Base-by-base conservation (phyloP, 805 yeast genomes). In the Candida maltosa region DNA sequence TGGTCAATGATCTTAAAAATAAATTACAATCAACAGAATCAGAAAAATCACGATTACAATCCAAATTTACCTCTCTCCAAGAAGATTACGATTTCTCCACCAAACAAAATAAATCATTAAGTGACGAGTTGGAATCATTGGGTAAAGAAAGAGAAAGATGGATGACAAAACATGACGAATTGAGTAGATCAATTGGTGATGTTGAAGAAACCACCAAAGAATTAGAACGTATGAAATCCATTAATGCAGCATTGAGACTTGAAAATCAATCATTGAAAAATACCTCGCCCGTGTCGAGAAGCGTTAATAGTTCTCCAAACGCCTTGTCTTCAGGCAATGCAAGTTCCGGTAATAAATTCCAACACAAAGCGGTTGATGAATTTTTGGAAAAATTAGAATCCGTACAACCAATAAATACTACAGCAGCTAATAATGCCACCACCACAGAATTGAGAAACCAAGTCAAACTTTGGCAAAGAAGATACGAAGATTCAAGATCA, bases 401-500 rank as follows among this genome's bases (percentile, higher is more conserved):
- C 22, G 16, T 6, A 12, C 16, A 31, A 21, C 9, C 9, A 17
- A 19, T 27, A 5, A 18, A 29, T 11, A 21, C 22, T 12, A 10
- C 35, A n/a, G 19, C 34, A 6, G 9, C 30, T 7, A 24, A 20
- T 16, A 37, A 31, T 29, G 28, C 39, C 31, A 18, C 26, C 2
- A n/a, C 14, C 5, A 29, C 11, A 6, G 41, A 37, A 14, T 26
- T 37, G 14, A 52, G 51, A 32, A 48, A 46, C 26, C 67, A 65
- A 31, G 53, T 70, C 7, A 51, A 62, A 4, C 65, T 62, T 37
- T 73, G 84, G 77, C 79, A 74, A 53, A 49, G 54, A 31, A 75
- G 63, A 42, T 73, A 62, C 45, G 76, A 76, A 51, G 70, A 71
- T 10, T 57, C 70, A n/a, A 67, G 75, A 19, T 48, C 71, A 16